Base-by-base conservation (phyloP, 1,139 yeast genomes). In the Suhomyces terraborum region DNA sequence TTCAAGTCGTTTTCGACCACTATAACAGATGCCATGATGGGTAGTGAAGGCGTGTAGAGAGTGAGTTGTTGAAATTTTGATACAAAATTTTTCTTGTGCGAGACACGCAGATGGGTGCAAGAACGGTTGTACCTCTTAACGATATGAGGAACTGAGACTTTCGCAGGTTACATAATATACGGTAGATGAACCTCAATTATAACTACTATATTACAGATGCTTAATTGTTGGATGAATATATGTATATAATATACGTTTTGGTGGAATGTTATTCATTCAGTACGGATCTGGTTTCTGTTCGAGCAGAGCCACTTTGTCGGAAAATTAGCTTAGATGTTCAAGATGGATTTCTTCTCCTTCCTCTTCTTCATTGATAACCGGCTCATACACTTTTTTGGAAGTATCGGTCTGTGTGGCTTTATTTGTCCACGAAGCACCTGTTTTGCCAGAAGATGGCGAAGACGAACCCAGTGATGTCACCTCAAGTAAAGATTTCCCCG, bases 1-100 rank as follows among this genome's bases (percentile, higher is more conserved):
- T 59, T 61, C 51, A 73, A 60, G 50, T 68, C 75, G 55, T 63
- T 71, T 50, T 73, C 77, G 32, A 73, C 75, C 41, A 73, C 73
- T 51, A 73, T 66, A 47, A 72, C 77, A 31, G 78, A 70, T 45
- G 71, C 63, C 76, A 71, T 70, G 36, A 14, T 54, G 48, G 28
- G 32, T 29, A 22, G n/a, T 14, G 17, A 13, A 20, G 14, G 36
- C 25, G 27, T 32, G 30, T 36, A 23, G 28, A 29, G 10, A 13
- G 14, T 31, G 23, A 24, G 29, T 27, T 25, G 41, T 37, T 29
- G 37, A 32, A 36, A 36, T 40, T 42, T 42, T 35, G 32, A 38
- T 26, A 31, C 42, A 38, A 46, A 48, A 48, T 40, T 39, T 48
- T 48, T 43, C 47, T 42, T 34, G 40, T 29, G 26, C 28, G 31